Evolutionary conservation across 768 basidiomycete genomes (phyloP), one percentile per base, ranked within the genome.

Genomic region (Auricularia sp.): DNA sequence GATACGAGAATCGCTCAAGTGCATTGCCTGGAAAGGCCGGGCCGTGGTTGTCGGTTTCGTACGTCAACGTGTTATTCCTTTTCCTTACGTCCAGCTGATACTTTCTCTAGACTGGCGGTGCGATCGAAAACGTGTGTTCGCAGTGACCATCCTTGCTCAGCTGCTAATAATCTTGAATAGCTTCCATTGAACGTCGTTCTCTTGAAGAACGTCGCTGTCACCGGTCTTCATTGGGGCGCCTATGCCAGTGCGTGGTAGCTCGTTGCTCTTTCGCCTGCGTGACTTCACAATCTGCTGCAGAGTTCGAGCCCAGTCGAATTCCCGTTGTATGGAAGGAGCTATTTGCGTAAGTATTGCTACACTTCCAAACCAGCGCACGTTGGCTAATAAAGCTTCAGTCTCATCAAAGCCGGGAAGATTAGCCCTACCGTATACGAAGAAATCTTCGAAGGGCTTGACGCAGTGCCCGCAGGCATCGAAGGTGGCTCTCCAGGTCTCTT

Each of bases 21-120:
- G 94, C 73, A 91, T 94, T 65, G 90, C 89, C 0, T 98, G 95
- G 87, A 94, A 95, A 73, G 94, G 95, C 1, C 84, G 96, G 14
- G 87, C 90, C 1, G 70, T 99, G 11, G 90, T 98, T n/a, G 87
- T 99, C 62, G 97, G 96, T 5, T 98, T 95, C 74, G 92, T 90
- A 34, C 21, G 56, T 59, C 39, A 13, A 29, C 29, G 2, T 8
- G 29, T 18, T 1, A 6, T 29, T 29, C 24, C 24, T 33, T 59
- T 33, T 6, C 56, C 14, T 88, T 89, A 61, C 10, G 29, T 29
- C 29, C 29, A 2, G 72, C 64, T 33, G 51, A 59, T 33, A 11
- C 67, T 3, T 34, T 44, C 39, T 6, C 7, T 18, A 13, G 16
- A 13, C 37, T 21, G 68, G 69, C 0, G 75, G 75, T 2, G 24